These are phyloP conservation scores for Chondrostereum purpureum DNA, from an alignment of 1,284 basidiomycete genomes.

Conservation along the genomic window DNA sequence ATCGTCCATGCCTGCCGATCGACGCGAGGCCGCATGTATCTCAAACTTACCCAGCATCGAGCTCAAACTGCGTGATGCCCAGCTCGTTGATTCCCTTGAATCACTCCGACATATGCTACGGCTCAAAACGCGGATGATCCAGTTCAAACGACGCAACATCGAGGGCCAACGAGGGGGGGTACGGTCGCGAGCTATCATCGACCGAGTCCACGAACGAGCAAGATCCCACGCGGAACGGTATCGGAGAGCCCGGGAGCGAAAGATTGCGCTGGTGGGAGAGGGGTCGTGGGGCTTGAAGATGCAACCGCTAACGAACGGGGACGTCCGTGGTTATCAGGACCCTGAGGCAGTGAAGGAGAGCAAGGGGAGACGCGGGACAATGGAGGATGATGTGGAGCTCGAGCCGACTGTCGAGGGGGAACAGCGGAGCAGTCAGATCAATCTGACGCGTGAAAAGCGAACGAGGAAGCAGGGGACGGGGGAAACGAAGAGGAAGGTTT, in stretches of 20 bases:
- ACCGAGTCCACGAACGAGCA: conserved; percentile 6
- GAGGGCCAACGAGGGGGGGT: conserved; percentile 3
- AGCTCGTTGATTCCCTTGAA: neutral
- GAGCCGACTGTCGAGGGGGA: neutral
- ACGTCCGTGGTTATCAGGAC: conserved; percentile 12
- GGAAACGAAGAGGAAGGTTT: conserved; percentile 4
- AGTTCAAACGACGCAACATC: neutral
- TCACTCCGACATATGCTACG: neutral
- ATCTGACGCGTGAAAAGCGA: no score
- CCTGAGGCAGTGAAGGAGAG: no score
- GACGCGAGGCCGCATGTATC: neutral
- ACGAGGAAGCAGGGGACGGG: no score
- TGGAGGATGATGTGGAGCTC: no score
- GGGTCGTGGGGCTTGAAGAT: conserved; percentile 9
- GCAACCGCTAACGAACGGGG: conserved; percentile 4
- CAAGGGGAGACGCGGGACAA: no score
- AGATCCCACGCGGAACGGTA: conserved; percentile 1
- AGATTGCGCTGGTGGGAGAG: conserved; percentile 6
- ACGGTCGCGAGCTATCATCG: neutral
- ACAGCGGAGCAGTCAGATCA: no score
- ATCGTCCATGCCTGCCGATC: neutral
- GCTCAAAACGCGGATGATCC: neutral
- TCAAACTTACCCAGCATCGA: neutral
- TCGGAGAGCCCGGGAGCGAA: neutral
- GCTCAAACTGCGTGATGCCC: no score